Evolutionary conservation across 805 yeast species (phyloP).

Genomic region (Kuraishia piskuri): DNA sequence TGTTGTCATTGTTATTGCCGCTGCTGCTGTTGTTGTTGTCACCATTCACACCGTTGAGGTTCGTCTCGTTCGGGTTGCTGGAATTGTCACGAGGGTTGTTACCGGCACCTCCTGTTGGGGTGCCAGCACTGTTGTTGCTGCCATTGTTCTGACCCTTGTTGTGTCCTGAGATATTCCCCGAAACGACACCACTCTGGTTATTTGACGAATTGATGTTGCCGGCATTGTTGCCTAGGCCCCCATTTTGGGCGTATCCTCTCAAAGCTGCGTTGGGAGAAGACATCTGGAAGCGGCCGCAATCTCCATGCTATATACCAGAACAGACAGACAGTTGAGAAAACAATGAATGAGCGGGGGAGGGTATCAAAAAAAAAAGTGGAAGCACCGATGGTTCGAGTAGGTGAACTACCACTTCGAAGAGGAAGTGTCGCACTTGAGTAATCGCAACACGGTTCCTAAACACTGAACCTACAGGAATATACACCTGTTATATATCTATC

Average conservation of each 20-base stretch:
- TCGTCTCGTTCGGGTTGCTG: neutral
- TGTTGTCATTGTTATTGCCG: conserved; percentile 1
- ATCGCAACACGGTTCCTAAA: too few relatives aligned
- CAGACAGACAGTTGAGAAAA: too few relatives aligned
- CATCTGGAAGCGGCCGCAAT: neutral
- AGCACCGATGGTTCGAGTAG: too few relatives aligned
- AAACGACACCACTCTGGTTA: neutral
- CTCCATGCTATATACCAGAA: neutral
- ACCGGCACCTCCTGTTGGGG: neutral
- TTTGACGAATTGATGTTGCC: neutral
- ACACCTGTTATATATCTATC: too few relatives aligned
- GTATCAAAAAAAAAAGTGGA: neutral
- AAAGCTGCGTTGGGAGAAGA: neutral
- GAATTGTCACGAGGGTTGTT: neutral
- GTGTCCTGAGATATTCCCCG: neutral
- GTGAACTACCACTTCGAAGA: too few relatives aligned
- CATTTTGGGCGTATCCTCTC: neutral
- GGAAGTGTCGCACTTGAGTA: too few relatives aligned
- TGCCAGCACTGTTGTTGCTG: neutral
- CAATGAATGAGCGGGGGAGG: too few relatives aligned
- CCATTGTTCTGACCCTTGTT: neutral
- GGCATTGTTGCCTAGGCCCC: neutral
- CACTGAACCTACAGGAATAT: too few relatives aligned
- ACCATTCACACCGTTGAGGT: neutral
- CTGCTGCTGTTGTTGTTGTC: neutral